Evolutionary conservation across 2,329 filamentous ascomycete genomes (phyloP).

Genomic region (Pseudogymnoascus sp.): DNA sequence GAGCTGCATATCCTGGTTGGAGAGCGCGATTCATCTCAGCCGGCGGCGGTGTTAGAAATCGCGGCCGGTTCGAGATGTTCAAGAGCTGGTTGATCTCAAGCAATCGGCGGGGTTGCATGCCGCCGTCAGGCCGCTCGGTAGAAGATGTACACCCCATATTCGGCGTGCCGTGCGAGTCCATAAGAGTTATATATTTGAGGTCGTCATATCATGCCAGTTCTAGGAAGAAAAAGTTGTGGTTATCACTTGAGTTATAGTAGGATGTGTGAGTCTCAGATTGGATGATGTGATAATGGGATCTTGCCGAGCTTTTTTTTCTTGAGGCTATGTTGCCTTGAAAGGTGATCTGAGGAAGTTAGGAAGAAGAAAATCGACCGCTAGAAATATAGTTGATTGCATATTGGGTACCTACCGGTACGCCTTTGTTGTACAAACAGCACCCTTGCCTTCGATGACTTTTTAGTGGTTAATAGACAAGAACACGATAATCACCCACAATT

Average conservation of each 20-base stretch:
- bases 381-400: background rate
- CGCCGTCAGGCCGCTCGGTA: background rate
- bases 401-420: background rate
- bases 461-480: background rate
- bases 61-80: background rate
- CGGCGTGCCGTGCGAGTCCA: background rate
- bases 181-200: background rate
- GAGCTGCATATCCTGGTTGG: background rate
- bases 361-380: background rate
- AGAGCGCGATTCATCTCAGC: background rate
- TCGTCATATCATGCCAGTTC: background rate
- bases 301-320: background rate
- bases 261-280: background rate
- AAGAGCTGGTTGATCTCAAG: background rate
- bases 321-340: background rate
- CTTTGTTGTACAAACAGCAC: conserved; percentile 3
- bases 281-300: background rate
- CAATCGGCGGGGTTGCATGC: background rate
- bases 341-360: background rate
- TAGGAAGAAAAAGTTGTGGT: background rate
- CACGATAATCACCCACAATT: background rate
- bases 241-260: background rate
- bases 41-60: background rate
- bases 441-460: background rate
- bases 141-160: conserved; percentile 2